Evolutionary conservation across 177 flowering plant genomes (phyloP).

Genomic region (Telopea speciosissima): DNA sequence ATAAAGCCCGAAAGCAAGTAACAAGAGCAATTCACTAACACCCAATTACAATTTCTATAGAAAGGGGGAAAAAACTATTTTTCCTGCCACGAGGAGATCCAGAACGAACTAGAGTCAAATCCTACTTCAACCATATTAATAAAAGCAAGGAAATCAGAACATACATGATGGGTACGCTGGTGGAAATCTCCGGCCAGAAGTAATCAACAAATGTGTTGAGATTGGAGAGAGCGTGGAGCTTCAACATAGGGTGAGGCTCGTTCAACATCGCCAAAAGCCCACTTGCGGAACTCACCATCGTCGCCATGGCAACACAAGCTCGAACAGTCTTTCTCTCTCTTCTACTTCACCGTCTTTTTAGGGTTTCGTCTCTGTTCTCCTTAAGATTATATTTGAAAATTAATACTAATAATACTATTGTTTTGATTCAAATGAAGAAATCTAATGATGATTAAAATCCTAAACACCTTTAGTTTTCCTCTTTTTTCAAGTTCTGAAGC

Average conservation of each 20-base stretch:
- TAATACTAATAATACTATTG: no score
- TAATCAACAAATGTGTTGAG: conserved; percentile 66
- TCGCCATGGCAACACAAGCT: conserved; percentile 23
- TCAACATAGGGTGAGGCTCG: conserved; percentile 66
- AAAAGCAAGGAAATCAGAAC: neutral
- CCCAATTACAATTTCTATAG: no score
- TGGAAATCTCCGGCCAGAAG: conserved; percentile 98
- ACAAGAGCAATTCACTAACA: neutral
- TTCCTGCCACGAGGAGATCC: neutral
- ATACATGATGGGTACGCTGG: conserved; percentile 83
- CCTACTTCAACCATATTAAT: neutral
- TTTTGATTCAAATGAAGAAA: no score
- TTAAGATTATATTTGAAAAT: no score
- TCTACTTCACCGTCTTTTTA: neutral
- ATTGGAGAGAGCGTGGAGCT: conserved; percentile 83
- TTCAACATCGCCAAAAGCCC: conserved; percentile 90
- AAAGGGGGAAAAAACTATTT: no score
- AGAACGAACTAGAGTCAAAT: conserved; percentile 2
- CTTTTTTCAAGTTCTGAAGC: no score
- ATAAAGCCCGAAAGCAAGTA: neutral
- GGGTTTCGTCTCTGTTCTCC: neutral
- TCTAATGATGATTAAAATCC: no score
- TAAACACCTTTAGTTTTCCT: no score
- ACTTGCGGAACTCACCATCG: conserved; percentile 83
- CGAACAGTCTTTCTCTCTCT: neutral